Evolutionary conservation across 1,139 yeast species (phyloP).

Genomic region (Suhomyces choctaworum): DNA sequence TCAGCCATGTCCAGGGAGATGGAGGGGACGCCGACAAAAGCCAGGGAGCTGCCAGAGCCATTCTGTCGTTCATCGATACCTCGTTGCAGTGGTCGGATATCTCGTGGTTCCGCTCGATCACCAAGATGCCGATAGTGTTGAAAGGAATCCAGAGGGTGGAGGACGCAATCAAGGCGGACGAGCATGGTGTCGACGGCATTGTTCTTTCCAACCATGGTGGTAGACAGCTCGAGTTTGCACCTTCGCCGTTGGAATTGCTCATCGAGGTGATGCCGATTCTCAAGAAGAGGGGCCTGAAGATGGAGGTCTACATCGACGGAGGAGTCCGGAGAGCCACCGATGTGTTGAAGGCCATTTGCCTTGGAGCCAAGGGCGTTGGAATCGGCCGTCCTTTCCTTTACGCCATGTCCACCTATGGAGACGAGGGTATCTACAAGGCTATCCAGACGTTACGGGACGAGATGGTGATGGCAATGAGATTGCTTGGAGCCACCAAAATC

Average conservation of each 20-base stretch:
- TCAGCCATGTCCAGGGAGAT: constrained; percentile 58
- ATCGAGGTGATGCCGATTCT: constrained; percentile 62
- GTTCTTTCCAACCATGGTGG: constrained; percentile 76
- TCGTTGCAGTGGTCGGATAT: constrained; percentile 62
- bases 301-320: constrained; percentile 59
- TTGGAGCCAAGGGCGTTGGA: constrained; percentile 75
- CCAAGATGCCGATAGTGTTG: constrained; percentile 64
- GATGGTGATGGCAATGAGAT: constrained; percentile 82
- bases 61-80: constrained; percentile 79
- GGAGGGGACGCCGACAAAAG: constrained; percentile 64
- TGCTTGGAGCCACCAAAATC: constrained; percentile 72
- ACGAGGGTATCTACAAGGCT: constrained; percentile 75
- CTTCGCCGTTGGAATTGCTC: constrained; percentile 67
- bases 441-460: constrained; percentile 80
- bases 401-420: constrained; percentile 73
- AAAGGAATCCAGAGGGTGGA: constrained; percentile 74
- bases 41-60: constrained; percentile 88
- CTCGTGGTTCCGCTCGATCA: constrained; percentile 54
- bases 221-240: constrained; percentile 65
- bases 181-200: constrained; percentile 62
- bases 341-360: constrained; percentile 61
- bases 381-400: constrained; percentile 72
- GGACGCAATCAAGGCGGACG: constrained; percentile 64
- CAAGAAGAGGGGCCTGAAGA: constrained; percentile 46
- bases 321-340: constrained; percentile 75